phyloP scores from a whole-genome alignment of 1,284 basidiomycete species.

The Earliella scabrosa region DNA sequence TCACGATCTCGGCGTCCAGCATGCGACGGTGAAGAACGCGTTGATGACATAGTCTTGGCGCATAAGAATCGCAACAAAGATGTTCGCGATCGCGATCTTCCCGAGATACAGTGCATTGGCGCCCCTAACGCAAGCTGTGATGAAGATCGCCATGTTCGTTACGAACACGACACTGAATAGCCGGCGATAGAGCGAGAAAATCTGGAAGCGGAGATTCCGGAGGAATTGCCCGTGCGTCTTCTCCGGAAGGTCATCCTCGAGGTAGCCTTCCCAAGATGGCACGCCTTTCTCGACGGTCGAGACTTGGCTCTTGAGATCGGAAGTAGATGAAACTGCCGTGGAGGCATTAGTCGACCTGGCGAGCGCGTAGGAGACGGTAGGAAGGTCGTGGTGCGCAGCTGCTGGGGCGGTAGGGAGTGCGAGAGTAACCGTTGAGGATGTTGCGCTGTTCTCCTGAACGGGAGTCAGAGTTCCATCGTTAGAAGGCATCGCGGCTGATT shows the following conservation, averaged over 20 bases:
- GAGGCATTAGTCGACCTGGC: slow-evolving; percentile 11
- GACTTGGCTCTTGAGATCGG: slow-evolving; percentile 22
- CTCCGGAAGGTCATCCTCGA: slow-evolving; percentile 51
- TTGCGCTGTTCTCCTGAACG: neutral
- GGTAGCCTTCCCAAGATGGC: slow-evolving; percentile 53
- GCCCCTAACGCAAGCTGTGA: slow-evolving; percentile 42
- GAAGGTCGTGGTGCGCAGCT: slow-evolving; percentile 2
- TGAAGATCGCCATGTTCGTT: slow-evolving; percentile 55
- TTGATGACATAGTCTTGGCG: slow-evolving; percentile 64
- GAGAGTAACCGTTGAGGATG: slow-evolving; percentile 2
- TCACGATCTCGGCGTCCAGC: slow-evolving; percentile 51
- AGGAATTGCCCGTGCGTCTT: slow-evolving; percentile 48
- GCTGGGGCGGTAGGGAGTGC: slow-evolving; percentile 8
- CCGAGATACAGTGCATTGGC: slow-evolving; percentile 49
- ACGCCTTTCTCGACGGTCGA: slow-evolving; percentile 34
- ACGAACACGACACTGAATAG: slow-evolving; percentile 61
- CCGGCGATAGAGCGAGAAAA: slow-evolving; percentile 58
- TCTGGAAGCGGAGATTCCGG: slow-evolving; percentile 55
- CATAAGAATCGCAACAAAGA: slow-evolving; percentile 59
- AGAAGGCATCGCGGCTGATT: slow-evolving; percentile 8
- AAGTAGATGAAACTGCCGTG: slow-evolving; percentile 14
- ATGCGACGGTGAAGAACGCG: slow-evolving; percentile 53
- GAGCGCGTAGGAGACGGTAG: slow-evolving; percentile 8
- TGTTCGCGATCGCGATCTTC: slow-evolving; percentile 52
- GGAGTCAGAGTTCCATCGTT: neutral